A percentile compares a stretch with the other conserved stretches of the same genome.
phyloP scores from a whole-genome alignment of 345 rosid genomes.

The Salix brachista region DNA sequence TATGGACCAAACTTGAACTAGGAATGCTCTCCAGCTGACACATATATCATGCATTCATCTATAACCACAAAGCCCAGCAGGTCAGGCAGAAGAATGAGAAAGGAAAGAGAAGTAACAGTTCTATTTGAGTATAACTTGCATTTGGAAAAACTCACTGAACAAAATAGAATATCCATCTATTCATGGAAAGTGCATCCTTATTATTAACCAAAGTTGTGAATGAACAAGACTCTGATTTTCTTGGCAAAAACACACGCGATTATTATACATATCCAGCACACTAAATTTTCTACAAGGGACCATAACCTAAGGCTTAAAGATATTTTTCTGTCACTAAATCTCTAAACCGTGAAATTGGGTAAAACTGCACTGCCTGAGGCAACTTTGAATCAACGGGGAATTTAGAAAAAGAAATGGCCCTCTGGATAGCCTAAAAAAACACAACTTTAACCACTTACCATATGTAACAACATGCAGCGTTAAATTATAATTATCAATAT shows the following conservation, averaged over 20 bases:
- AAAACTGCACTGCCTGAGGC: not conserved
- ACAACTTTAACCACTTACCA: not conserved
- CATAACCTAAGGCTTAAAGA: not conserved
- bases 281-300: not conserved
- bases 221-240: not conserved
- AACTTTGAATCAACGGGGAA: not conserved
- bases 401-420: not conserved
- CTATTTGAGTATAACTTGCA: not conserved
- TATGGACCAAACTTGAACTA: constrained; percentile 38
- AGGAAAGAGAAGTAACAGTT: not conserved
- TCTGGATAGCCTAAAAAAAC: not conserved
- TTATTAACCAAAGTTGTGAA: not conserved
- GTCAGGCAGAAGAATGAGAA: not conserved
- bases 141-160: not conserved
- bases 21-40: constrained; percentile 43
- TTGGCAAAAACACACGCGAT: not conserved
- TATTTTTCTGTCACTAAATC: not conserved
- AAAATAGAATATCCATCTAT: not conserved
- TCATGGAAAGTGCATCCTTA: not conserved
- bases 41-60: constrained; percentile 42
- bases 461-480: not conserved
- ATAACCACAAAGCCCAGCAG: constrained; percentile 10
- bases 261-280: not conserved
- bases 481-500: not conserved
- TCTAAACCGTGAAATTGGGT: not conserved